Evolutionary conservation across 768 basidiomycete species (phyloP).

Genomic region (Xerocomellus dryophilus): DNA sequence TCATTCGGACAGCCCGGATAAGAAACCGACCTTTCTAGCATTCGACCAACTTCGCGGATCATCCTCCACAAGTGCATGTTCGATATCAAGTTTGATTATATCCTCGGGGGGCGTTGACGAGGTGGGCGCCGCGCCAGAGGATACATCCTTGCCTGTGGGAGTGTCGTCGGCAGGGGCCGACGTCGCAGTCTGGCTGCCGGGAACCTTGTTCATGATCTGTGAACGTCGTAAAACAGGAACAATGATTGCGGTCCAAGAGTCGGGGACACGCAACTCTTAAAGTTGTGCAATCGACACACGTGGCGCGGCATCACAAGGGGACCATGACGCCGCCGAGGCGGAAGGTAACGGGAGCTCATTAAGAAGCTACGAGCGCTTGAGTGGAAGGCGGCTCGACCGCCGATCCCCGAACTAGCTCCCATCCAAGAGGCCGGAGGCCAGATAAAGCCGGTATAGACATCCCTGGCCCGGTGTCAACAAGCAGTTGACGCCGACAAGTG

Average conservation of each 20-base stretch:
- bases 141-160: not conserved
- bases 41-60: constrained; percentile 63
- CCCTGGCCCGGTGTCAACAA: not conserved
- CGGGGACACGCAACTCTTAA: constrained; percentile 5
- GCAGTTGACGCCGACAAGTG: not conserved
- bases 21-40: constrained; percentile 47
- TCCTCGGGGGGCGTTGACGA: not conserved
- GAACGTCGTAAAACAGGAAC: not conserved
- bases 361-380: not conserved
- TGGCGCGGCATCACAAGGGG: not conserved
- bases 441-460: not conserved
- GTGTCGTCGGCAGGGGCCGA: not conserved
- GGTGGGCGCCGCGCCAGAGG: not conserved
- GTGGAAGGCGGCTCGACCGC: no score
- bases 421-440: not conserved
- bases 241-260: not conserved
- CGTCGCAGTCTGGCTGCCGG: not conserved
- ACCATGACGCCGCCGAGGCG: not conserved
- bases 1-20: not conserved
- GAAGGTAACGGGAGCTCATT: not conserved
- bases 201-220: constrained; percentile 7
- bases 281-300: not conserved
- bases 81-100: constrained; percentile 31
- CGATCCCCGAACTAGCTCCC: no score
- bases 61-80: constrained; percentile 46